These are phyloP conservation scores for Sarcodon aspratus DNA, from an alignment of 768 basidiomycete species.

Conservation along the genomic window DNA sequence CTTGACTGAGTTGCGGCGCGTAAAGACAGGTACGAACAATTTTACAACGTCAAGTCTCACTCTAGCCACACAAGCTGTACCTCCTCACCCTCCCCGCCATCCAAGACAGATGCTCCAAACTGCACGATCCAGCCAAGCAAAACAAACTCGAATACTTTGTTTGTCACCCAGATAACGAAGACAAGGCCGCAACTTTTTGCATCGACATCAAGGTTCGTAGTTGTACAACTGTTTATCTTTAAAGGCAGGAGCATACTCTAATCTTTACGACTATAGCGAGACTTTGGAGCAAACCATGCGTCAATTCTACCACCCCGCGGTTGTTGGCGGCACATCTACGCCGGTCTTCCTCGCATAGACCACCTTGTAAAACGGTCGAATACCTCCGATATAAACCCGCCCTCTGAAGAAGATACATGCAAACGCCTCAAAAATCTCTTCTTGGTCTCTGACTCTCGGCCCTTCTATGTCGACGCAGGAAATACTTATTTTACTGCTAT, in stretches of 20 bases:
- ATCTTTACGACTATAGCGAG: conserved; percentile 62
- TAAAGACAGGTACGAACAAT: too few species aligned
- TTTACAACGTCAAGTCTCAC: too few species aligned
- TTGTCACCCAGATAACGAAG: too few species aligned
- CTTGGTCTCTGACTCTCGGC: conserved; percentile 73
- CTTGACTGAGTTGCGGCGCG: too few species aligned
- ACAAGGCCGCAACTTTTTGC: too few species aligned
- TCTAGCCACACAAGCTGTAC: conserved; percentile 40
- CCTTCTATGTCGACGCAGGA: conserved; percentile 61
- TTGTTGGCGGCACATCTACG: conserved; percentile 83
- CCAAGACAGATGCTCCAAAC: conserved; percentile 69
- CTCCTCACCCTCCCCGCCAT: conserved; percentile 82
- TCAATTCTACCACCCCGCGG: conserved; percentile 78
- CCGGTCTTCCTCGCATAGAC: conserved; percentile 49
- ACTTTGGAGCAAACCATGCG: conserved; percentile 62
- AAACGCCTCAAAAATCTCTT: conserved; percentile 83
- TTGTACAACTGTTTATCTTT: too few species aligned
- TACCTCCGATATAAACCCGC: conserved; percentile 21
- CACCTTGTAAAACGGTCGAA: conserved; percentile 52
- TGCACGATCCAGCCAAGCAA: too few species aligned
- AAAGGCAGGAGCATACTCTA: too few species aligned
- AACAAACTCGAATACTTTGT: too few species aligned
- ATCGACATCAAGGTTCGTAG: too few species aligned
- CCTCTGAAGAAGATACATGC: conserved; percentile 46
- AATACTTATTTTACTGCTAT: conserved; percentile 44